Base-by-base conservation (phyloP, 805 yeast species). In the Candida jianshihensis region DNA sequence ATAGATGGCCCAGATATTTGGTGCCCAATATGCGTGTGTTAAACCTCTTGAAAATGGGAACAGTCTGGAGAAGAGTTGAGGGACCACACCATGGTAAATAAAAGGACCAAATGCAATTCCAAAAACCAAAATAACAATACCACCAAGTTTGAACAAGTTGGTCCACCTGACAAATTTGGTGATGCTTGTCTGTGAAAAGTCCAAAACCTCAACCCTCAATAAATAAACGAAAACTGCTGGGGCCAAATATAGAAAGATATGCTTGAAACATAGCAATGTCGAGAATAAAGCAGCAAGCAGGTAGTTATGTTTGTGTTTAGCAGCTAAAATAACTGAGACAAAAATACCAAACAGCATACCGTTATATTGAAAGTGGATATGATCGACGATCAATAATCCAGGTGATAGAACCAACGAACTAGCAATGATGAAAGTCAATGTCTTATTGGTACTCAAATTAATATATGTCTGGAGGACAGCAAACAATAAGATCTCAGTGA, bases 21-120 rank as follows among this genome's bases (percentile, higher is more conserved):
- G 97, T 1, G 98, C 97, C 97, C 98, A 92, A 61, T 92, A 92
- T 0, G 97, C 96, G 60, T 92, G 98, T 5, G 97, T 92, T 26
- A 92, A 68, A 1, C 97, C 97, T 55, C 97, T 70, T 34, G 94
- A 81, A 55, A 90, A 90, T 6, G 98, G 98, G 61, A 92, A 92
- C 22, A 92, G 61, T 31, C 98, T 68, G 5, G 63, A 53, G 8
- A 86, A 33, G 14, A 92, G 59, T 42, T 85, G 75, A 0, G 83
- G 80, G 33, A 83, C 50, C 24, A 78, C 83, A 2, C 68, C 66
- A 47, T 73, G 65, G 26, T 52, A 53, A 6, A 72, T 57, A 51
- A 89, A 89, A 1, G 97, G 97, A 1, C 69, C 81, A 64, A 89
- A 86, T 9, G 95, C 87, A 6, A 76, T 51, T 0, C 63, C 41